Evolutionary conservation across 176 grass and related monocot species (phyloP).

Genomic region (Carex myosuroides): DNA sequence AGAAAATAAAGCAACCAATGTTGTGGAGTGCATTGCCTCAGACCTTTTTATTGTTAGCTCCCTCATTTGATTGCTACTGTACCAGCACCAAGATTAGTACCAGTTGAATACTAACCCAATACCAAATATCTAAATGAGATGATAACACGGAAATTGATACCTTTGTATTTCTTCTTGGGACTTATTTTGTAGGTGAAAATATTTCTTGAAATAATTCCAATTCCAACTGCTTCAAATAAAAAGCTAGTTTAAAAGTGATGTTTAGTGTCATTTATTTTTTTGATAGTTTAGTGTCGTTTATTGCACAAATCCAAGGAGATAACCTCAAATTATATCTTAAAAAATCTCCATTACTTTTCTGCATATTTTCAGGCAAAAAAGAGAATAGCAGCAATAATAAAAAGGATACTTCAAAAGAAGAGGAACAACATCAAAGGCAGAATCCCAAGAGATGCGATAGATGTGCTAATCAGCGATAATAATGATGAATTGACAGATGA

Average conservation of each 20-base stretch:
- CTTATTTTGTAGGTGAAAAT: not conserved
- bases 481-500: slow-evolving; percentile 70
- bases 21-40: not conserved
- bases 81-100: not conserved
- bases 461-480: slow-evolving; percentile 56
- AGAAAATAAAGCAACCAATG: not conserved
- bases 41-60: not conserved
- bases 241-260: not conserved
- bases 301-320: slow-evolving; percentile 9
- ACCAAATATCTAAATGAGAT: not conserved
- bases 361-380: slow-evolving; percentile 68
- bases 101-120: not conserved
- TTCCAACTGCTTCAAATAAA: slow-evolving; percentile 11
- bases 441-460: slow-evolving; percentile 38
- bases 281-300: not conserved
- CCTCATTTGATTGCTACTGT: not conserved
- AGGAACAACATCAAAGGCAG: slow-evolving; percentile 14
- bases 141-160: not conserved
- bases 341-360: not conserved
- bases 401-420: slow-evolving; percentile 82
- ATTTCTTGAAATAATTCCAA: not conserved
- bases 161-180: not conserved
- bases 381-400: slow-evolving; percentile 62
- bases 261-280: not conserved
- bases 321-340: not conserved